Evolutionary conservation across 805 yeast genomes (phyloP), one percentile per base, ranked within the genome.

Genomic region (Candida succiphila): DNA sequence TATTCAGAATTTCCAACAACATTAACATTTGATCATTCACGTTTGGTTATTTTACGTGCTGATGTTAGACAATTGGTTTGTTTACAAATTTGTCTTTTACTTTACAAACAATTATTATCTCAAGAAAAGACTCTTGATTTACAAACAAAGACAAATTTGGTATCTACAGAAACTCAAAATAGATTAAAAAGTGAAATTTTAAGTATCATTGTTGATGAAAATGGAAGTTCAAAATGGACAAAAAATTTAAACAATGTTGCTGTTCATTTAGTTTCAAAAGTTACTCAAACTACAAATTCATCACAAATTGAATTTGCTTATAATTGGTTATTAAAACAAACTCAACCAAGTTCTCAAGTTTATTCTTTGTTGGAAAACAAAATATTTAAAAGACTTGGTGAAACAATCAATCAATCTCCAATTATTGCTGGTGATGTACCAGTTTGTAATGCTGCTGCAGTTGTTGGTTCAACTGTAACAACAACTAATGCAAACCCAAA

Each of bases 191-290:
- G 65, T 33, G 89, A 84, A 46, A 72, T 86, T 27, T 59, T 82
- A 34, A 80, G 88, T 22, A 80, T 85, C 30, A 85, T 85, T 14
- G 74, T 86, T 23, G 94, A 85, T 56, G 85, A 81, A 38, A 81
- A 78, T 46, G 95, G 94, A 2, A 83, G 82, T 52, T 75, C 84
- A 37, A 84, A 87, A 60, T 85, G 95, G 95, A 85, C 95, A 1
- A 72, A 84, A 49, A 85, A 85, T 54, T 72, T 84, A 18, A 69
- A 75, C 41, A 65, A 81, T 13, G 72, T 86, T 40, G 72, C 89
- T 4, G 65, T 85, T 38, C 94, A 80, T 50, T 49, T 81, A 31
- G 69, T 71, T 23, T 69, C 71, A 43, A 60, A 57, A 33, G 27
- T 34, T 25, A 37, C 39, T 8, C 28, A 28, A 17, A 43, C 40